Evolutionary conservation across 2,329 filamentous ascomycete species (phyloP), one percentile per base, ranked within the genome.

Genomic region (Fusarium bactridioides): DNA sequence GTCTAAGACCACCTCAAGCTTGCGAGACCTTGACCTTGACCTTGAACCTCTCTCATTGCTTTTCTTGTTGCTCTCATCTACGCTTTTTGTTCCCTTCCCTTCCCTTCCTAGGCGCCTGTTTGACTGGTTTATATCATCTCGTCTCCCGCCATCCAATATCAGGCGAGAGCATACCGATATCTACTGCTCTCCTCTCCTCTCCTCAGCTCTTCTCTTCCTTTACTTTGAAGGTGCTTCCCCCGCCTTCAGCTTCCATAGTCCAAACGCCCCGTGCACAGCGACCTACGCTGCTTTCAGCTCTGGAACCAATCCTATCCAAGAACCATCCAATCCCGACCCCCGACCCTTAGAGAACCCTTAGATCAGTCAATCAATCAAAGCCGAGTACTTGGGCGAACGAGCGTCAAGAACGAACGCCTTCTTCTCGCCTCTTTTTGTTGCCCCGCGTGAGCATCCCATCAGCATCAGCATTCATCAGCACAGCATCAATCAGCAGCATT

Each of bases 401-500:
- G 50, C 33, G 50, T 16, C n/a, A 40, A 40, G 54, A 37, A 35
- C 54, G 43, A 44, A 53, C 57, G 59, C 59, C 48, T 54, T 70
- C 50, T 43, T 48, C 55, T 41, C 37, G 35, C 48, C 41, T 56
- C 33, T 61, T 48, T 45, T 45, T 51, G 31, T 31, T 73, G 70
- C 71, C 71, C 67, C 71, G 64, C 71, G 70, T 71, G 64, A 65
- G 54, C 61, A 65, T 43, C 37, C 29, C 55, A 69, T 59, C 62
- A 62, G 57, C 68, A 61, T 58, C 58, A 57, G 54, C 68, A 56
- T 48, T 54, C 68, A 64, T 31, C 61, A 67, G 43, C 43, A 55
- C n/a, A 61, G 41, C 69, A 69, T 56, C 59, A 63, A 62, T 56
- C 50, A 68, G 50, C 43, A 63, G 41, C 29, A 57, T 48, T 57